phyloP scores from a whole-genome alignment of 495 filamentous ascomycete genomes.

The Acidomyces sp. region DNA sequence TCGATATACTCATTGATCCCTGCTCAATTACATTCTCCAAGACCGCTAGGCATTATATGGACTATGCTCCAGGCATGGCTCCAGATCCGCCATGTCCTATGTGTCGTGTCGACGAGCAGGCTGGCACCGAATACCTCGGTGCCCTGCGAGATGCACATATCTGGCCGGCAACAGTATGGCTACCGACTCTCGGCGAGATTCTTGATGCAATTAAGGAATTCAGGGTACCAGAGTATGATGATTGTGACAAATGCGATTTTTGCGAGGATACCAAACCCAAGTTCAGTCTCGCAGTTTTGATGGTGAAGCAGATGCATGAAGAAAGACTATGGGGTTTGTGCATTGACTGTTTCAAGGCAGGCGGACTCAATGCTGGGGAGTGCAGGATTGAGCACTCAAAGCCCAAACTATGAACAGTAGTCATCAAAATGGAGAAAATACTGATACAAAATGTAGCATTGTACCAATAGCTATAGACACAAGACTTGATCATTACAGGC shows the following conservation, averaged over 20 bases:
- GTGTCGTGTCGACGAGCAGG: constrained; percentile 11
- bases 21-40: constrained; percentile 12
- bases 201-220: constrained; percentile 8
- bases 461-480: no score
- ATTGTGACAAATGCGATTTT: constrained; percentile 14
- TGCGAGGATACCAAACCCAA: constrained; percentile 10
- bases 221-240: constrained; percentile 14
- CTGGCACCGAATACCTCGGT: constrained; percentile 9
- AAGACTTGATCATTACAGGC: no score
- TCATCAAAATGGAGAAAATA: no score
- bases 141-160: constrained; percentile 10
- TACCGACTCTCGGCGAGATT: constrained; percentile 3
- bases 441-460: no score
- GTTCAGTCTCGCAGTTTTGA: constrained; percentile 1
- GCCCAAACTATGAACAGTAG: no score
- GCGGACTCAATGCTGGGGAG: constrained; percentile 6
- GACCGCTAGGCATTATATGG: constrained; percentile 9
- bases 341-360: constrained; percentile 18
- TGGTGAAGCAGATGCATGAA: constrained; percentile 8
- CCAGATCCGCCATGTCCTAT: constrained; percentile 1
- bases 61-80: constrained; percentile 12
- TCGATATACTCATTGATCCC: constrained; percentile 10
- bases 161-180: constrained; percentile 12
- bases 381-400: constrained; percentile 15
- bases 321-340: constrained; percentile 18